A percentile compares a stretch with the other conserved stretches of the same genome.
phyloP scores from a whole-genome alignment of 140 eudicot species.

The Ambrosia hybrid region DNA sequence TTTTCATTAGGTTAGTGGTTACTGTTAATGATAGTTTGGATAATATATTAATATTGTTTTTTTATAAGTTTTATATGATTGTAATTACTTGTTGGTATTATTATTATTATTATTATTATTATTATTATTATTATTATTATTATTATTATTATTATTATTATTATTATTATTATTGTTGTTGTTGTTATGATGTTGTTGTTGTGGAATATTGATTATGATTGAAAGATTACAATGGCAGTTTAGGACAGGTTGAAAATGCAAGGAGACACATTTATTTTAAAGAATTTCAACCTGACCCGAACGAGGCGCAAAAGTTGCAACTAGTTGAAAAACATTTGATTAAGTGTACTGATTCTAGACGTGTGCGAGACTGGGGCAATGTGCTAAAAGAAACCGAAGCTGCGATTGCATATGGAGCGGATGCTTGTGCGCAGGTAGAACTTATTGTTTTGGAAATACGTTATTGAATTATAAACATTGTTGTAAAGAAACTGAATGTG shows the following conservation, averaged over 20 bases:
- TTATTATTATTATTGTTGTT: too few species aligned
- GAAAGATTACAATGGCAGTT: slow-evolving; percentile 51
- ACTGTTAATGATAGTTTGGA: not conserved
- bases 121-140: too few species aligned
- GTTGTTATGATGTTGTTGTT: not conserved
- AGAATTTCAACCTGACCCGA: slow-evolving; percentile 62
- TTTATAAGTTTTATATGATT: too few species aligned
- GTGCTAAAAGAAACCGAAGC: slow-evolving; percentile 64
- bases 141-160: too few species aligned
- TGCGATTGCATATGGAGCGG: slow-evolving; percentile 82
- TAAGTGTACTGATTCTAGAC: slow-evolving; percentile 64
- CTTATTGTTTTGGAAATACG: not conserved
- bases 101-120: too few species aligned
- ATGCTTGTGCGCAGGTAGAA: slow-evolving; percentile 76
- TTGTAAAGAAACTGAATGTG: slow-evolving; percentile 31
- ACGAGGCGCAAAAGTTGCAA: slow-evolving; percentile 68
- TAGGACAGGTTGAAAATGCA: slow-evolving; percentile 92
- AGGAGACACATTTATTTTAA: slow-evolving; percentile 60
- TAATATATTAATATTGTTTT: too few species aligned
- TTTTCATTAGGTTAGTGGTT: not conserved
- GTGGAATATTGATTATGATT: slow-evolving; percentile 35
- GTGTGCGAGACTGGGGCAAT: slow-evolving; percentile 67
- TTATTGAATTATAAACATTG: not conserved
- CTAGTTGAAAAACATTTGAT: slow-evolving; percentile 59
- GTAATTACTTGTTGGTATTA: not conserved